phyloP scores from a whole-genome alignment of 495 filamentous ascomycete species.

The Margaritispora aquatica region DNA sequence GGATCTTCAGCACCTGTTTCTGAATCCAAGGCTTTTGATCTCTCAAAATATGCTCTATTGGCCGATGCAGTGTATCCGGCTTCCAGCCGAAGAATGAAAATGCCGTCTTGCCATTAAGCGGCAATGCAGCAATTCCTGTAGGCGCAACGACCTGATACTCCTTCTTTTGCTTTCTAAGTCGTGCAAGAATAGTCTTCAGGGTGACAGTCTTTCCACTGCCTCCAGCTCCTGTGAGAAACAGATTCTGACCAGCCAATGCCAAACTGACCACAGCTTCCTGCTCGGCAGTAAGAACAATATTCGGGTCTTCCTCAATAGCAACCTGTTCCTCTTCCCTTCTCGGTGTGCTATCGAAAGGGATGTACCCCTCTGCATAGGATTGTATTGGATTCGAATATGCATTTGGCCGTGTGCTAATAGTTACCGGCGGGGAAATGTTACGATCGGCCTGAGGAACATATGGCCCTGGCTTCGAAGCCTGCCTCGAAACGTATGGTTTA shows the following conservation, averaged over 20 bases:
- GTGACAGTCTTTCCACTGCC: slow-evolving; percentile 56
- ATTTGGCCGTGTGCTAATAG: not conserved
- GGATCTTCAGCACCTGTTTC: not conserved
- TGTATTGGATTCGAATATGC: not conserved
- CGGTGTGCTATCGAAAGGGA: not conserved
- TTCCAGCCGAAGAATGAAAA: slow-evolving; percentile 47
- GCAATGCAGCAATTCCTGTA: slow-evolving; percentile 48
- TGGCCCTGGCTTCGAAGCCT: not conserved
- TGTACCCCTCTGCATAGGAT: not conserved
- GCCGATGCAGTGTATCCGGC: slow-evolving; percentile 19
- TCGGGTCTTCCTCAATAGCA: not conserved
- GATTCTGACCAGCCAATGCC: slow-evolving; percentile 42
- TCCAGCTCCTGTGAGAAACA: slow-evolving; percentile 58
- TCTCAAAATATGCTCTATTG: slow-evolving; percentile 22
- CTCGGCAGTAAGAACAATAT: slow-evolving; percentile 26
- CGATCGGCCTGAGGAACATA: not conserved
- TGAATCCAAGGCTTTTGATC: not conserved
- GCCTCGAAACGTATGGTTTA: not conserved
- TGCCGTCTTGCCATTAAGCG: slow-evolving; percentile 46
- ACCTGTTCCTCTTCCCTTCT: not conserved
- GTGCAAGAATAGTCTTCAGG: slow-evolving; percentile 22
- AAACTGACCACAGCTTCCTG: slow-evolving; percentile 42
- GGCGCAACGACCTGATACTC: slow-evolving; percentile 48
- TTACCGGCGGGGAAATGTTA: not conserved
- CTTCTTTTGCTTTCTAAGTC: slow-evolving; percentile 8